These are phyloP conservation scores for Hymenoscyphus fructigenus DNA, from an alignment of 2,329 filamentous ascomycete species.

Conservation along the genomic window DNA sequence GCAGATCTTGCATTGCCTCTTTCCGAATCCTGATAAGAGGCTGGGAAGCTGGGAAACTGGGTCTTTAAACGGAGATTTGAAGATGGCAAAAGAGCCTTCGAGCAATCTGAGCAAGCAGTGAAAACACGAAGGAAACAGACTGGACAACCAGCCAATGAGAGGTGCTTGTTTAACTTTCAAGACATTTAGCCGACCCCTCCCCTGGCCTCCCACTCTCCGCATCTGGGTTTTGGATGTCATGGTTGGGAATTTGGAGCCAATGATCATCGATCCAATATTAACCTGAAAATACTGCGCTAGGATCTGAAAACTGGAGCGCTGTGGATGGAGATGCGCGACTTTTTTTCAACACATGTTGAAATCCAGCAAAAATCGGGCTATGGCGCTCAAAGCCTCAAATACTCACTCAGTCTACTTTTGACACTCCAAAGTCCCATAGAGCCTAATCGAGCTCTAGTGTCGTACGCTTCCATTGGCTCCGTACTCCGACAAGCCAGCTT, in stretches of 20 bases:
- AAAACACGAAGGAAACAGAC: constrained; percentile 2
- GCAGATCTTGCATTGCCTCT: not conserved
- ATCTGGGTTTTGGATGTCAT: not conserved
- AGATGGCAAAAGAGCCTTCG: not conserved
- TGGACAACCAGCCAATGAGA: not conserved
- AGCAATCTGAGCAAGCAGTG: not conserved
- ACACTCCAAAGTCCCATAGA: too few relatives aligned
- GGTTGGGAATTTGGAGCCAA: constrained; percentile 1
- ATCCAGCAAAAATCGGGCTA: not conserved
- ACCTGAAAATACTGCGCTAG: not conserved
- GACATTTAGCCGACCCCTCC: not conserved
- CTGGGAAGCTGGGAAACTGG: not conserved
- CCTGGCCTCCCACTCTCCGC: not conserved
- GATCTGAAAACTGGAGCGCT: not conserved
- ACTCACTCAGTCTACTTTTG: not conserved
- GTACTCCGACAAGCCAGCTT: not conserved
- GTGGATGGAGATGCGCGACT: not conserved
- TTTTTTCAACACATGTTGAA: not conserved
- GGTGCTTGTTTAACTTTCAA: not conserved
- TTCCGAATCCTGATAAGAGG: not conserved
- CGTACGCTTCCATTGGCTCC: not conserved
- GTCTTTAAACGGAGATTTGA: not conserved
- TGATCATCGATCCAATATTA: constrained; percentile 1
- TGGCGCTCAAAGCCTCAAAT: not conserved
- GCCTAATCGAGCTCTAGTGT: not conserved